These are phyloP conservation scores for Colletotrichum endophyticum DNA, from an alignment of 2,329 filamentous ascomycete genomes.

Conservation along the genomic window DNA sequence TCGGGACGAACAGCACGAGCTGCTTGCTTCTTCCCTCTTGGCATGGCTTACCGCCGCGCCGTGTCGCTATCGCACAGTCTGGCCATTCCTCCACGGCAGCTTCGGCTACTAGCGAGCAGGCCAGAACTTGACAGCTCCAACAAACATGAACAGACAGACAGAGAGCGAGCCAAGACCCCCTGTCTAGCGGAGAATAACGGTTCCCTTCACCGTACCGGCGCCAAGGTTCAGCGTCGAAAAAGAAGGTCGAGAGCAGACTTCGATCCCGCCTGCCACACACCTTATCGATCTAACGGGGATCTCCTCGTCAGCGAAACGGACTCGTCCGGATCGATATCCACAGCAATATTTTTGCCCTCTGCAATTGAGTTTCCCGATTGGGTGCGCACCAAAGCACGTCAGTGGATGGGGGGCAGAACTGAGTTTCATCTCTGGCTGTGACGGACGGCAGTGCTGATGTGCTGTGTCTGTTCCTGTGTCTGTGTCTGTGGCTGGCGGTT, in stretches of 20 bases:
- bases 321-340: background rate
- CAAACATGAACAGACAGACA: background rate
- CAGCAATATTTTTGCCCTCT: background rate
- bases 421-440: background rate
- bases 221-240: background rate
- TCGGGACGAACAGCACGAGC: background rate
- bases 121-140: background rate
- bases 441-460: background rate
- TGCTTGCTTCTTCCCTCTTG: background rate
- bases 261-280: background rate
- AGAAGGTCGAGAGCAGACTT: background rate
- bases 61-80: background rate
- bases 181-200: background rate
- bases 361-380: background rate
- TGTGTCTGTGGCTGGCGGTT: background rate
- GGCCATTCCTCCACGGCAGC: background rate
- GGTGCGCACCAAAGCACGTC: background rate
- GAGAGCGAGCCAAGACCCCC: background rate
- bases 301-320: background rate
- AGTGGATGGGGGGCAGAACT: background rate
- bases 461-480: background rate
- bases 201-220: background rate
- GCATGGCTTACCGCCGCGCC: background rate
- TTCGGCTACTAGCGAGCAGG: background rate
- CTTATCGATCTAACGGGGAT: slow-evolving; percentile 11